Base-by-base conservation (phyloP, 495 filamentous ascomycete species). In the Amphirosellinia nigrospora region DNA sequence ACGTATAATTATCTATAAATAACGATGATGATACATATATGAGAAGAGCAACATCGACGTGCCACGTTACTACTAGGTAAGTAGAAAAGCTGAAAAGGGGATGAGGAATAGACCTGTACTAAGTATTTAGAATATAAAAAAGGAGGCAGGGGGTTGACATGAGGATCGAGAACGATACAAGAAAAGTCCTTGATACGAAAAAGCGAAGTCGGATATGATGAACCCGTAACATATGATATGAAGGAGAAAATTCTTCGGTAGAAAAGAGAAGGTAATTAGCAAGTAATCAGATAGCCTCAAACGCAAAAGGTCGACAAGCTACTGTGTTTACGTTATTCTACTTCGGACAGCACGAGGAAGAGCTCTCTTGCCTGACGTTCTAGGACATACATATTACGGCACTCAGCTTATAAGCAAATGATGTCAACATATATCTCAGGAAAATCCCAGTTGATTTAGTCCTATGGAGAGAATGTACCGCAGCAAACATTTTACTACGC, bases 391-490 rank as follows among this genome's bases (percentile, higher is more conserved):
- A 0, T 5, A n/a, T 0, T 19, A 46, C 43, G n/a, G 4, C 43
- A 46, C 43, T 6, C 5, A n/a, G 19, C 19, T 46, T 5, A n/a
- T 46, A 21, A 34, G 53, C 2, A 56, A 32, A 13, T 4, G 36
- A 34, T 23, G 16, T 16, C 2, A 26, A 21, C 58, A 50, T 13
- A 30, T 19, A 38, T 34, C 21, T 13, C 30, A 36, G 16, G 61
- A 5, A 36, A 21, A 48, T 1, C 10, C 43, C 6, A 50, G 48
- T 48, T 21, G 19, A 38, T 64, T 50, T 16, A 64, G 41, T 64
- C 61, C 61, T 50, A 48, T 48, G 43, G n/a, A 36, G 43, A 50
- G n/a, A 30, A 16, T 6, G 61, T 43, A 43, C 16, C 59, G 13
- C 13, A 28, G 39, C 23, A 45, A 30, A 19, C 41, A 26, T n/a